Percentiles rank a stretch among this genome's conserved stretches.
Evolutionary conservation across 805 yeast genomes (phyloP).

Genomic region (Candida maesae): DNA sequence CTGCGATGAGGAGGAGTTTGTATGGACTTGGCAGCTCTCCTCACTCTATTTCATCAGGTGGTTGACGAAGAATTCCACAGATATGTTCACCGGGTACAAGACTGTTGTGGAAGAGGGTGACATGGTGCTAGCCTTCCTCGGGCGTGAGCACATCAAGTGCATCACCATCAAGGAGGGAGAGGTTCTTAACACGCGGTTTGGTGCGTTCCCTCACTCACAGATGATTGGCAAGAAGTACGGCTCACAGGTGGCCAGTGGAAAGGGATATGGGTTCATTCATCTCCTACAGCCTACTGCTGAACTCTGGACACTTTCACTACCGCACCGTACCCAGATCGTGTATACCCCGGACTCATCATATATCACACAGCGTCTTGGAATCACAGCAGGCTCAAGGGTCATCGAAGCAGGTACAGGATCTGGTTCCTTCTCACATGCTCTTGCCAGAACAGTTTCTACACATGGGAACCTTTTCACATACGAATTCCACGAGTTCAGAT

Average conservation of each 20-base stretch:
- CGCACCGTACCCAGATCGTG: constrained; percentile 97
- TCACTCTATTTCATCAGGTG: too few species aligned
- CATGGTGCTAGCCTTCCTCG: constrained; percentile 79
- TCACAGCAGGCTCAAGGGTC: constrained; percentile 70
- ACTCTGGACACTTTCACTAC: constrained; percentile 91
- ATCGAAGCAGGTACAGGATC: constrained; percentile 99
- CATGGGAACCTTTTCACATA: constrained; percentile 71
- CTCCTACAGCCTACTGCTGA: constrained; percentile 91
- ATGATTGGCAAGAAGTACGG: constrained; percentile 86
- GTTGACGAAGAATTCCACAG: too few species aligned
- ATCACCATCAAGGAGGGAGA: constrained; percentile 56
- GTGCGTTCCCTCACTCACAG: constrained; percentile 76
- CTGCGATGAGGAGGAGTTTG: neutral
- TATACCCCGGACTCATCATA: constrained; percentile 94
- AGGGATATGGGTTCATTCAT: constrained; percentile 82
- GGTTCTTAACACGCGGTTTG: constrained; percentile 78
- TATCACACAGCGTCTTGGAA: constrained; percentile 75
- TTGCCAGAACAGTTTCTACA: constrained; percentile 64
- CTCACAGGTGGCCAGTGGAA: constrained; percentile 71
- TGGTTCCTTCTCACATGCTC: constrained; percentile 91
- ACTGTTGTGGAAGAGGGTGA: constrained; percentile 80
- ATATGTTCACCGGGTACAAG: constrained; percentile 48
- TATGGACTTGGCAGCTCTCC: neutral
- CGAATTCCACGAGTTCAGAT: constrained; percentile 89
- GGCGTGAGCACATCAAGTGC: constrained; percentile 78